Evolutionary conservation across 1,284 basidiomycete species (phyloP).

Genomic region (Cerioporus squamosus): DNA sequence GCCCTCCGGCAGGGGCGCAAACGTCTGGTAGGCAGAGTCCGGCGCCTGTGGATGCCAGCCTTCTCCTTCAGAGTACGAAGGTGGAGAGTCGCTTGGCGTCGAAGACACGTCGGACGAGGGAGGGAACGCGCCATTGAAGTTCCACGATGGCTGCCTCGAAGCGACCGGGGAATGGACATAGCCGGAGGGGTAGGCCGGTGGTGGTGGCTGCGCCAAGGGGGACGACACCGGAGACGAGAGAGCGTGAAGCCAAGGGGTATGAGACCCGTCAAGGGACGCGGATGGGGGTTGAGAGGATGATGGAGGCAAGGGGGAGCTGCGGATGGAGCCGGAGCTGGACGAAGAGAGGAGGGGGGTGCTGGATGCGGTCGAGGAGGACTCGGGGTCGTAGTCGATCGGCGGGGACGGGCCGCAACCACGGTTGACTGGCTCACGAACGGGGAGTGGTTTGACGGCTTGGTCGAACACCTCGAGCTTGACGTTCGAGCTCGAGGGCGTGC

Average conservation of each 20-base stretch:
- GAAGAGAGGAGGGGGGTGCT: slow-evolving; percentile 8
- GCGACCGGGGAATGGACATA: slow-evolving; percentile 2
- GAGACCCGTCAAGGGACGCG: slow-evolving; percentile 27
- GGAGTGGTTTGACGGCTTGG: not conserved
- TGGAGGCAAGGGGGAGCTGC: not conserved
- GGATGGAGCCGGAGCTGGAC: not conserved
- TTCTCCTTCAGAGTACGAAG: slow-evolving; percentile 17
- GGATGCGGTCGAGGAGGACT: slow-evolving; percentile 2
- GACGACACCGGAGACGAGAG: slow-evolving; percentile 62
- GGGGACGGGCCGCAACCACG: slow-evolving; percentile 22
- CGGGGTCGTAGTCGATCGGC: slow-evolving; percentile 18
- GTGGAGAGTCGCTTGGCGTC: slow-evolving; percentile 12
- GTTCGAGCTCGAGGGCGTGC: slow-evolving; percentile 1
- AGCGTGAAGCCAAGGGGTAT: slow-evolving; percentile 59
- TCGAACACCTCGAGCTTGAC: slow-evolving; percentile 10
- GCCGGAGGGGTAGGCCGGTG: slow-evolving; percentile 8
- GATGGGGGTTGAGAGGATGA: slow-evolving; percentile 3
- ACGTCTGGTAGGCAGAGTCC: not conserved
- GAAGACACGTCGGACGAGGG: slow-evolving; percentile 1
- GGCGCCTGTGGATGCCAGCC: slow-evolving; percentile 4
- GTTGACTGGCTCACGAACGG: slow-evolving; percentile 1
- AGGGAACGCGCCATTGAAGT: not conserved
- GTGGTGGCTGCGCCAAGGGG: slow-evolving; percentile 57
- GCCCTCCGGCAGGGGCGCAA: slow-evolving; percentile 1
- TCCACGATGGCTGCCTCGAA: not conserved